Evolutionary conservation across 2,329 filamentous ascomycete genomes (phyloP).

Genomic region (Furcasterigmium furcatum): DNA sequence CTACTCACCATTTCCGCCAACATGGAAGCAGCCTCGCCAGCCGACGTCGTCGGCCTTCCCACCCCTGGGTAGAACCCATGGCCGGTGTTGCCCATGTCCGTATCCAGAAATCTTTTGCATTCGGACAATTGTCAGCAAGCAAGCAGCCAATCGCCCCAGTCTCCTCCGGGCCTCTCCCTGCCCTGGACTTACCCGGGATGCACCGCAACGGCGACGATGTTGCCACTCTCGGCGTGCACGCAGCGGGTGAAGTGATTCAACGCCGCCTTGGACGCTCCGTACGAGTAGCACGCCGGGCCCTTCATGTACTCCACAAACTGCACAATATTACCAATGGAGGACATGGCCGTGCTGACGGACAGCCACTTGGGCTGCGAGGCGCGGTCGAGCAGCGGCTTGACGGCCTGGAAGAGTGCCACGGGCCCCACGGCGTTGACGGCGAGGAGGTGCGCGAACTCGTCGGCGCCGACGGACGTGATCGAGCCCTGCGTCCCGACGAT

Average conservation of each 20-base stretch:
- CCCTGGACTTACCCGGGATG: constrained; percentile 17
- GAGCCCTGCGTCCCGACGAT: neutral
- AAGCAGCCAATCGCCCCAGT: too few species aligned
- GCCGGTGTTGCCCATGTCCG: constrained; percentile 33
- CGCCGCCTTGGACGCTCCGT: constrained; percentile 25
- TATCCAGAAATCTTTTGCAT: constrained; percentile 32
- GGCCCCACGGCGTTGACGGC: neutral
- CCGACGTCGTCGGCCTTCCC: neutral
- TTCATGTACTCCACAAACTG: neutral
- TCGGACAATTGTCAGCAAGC: neutral
- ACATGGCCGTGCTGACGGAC: constrained; percentile 16
- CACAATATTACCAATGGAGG: neutral
- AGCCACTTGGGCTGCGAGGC: constrained; percentile 23
- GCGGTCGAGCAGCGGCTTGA: constrained; percentile 24
- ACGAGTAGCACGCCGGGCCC: constrained; percentile 8
- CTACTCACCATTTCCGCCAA: neutral
- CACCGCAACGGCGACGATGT: constrained; percentile 7
- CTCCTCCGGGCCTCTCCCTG: too few species aligned
- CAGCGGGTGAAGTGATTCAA: constrained; percentile 23
- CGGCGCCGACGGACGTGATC: neutral
- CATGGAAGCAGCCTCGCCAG: neutral
- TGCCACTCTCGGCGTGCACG: constrained; percentile 1
- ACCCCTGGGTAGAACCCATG: neutral
- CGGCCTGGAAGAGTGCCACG: constrained; percentile 21
- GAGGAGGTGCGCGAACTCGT: neutral